Evolutionary conservation across 257 asterid species (phyloP).

Genomic region (Gentiana dahurica): DNA sequence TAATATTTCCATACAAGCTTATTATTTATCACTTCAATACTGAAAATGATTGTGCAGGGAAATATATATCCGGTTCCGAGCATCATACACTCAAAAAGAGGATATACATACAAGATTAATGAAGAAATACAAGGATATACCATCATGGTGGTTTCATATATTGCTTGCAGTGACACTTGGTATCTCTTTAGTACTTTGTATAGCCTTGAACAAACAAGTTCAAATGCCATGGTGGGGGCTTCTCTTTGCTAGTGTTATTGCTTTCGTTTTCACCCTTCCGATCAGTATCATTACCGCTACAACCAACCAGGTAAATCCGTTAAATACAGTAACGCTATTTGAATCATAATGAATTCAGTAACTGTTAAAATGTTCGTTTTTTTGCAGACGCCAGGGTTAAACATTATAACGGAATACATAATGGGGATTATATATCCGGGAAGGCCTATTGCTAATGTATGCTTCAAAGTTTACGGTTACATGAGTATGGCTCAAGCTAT

Average conservation of each 20-base stretch:
- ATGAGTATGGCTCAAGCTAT: conserved; percentile 96
- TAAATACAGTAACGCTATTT: too few species aligned
- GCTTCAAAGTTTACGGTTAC: conserved; percentile 72
- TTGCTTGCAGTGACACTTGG: conserved; percentile 58
- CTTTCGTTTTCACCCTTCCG: conserved; percentile 83
- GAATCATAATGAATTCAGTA: too few species aligned
- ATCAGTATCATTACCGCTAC: conserved; percentile 93
- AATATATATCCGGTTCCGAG: conserved; percentile 49
- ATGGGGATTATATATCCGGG: conserved; percentile 92
- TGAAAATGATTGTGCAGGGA: conserved; percentile 34
- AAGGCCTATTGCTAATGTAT: conserved; percentile 18
- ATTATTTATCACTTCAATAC: too few species aligned
- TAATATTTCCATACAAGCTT: too few species aligned
- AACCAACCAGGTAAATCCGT: conserved; percentile 59
- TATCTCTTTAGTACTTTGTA: conserved; percentile 61
- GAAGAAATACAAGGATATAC: conserved; percentile 18
- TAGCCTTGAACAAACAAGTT: conserved; percentile 60
- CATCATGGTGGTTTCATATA: conserved; percentile 77
- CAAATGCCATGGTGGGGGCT: conserved; percentile 99
- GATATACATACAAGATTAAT: conserved; percentile 79
- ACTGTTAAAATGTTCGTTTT: too few species aligned
- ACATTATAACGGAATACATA: conserved; percentile 82
- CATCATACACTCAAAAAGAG: conserved; percentile 63
- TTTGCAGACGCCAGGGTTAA: conserved; percentile 86
- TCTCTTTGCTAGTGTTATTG: conserved; percentile 62